Evolutionary conservation across 495 filamentous ascomycete species (phyloP).

Genomic region (Annulohypoxylon moriforme): DNA sequence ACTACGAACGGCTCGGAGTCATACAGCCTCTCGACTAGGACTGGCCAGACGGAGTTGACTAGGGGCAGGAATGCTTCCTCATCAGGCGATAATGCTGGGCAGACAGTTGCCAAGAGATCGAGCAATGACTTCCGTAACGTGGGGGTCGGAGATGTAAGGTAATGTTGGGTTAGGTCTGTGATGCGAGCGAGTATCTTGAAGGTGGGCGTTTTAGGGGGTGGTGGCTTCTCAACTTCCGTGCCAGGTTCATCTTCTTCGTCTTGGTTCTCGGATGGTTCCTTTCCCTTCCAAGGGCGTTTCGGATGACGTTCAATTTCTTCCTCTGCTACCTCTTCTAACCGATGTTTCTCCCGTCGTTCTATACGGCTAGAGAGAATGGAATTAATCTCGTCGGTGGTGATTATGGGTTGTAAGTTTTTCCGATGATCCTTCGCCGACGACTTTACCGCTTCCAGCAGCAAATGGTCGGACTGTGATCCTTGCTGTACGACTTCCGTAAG

Average conservation of each 20-base stretch:
- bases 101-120: slow-evolving; percentile 74
- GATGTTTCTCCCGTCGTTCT: slow-evolving; percentile 50
- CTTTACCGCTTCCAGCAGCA: slow-evolving; percentile 55
- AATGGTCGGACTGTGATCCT: slow-evolving; percentile 71
- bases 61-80: slow-evolving; percentile 87
- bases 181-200: slow-evolving; percentile 76
- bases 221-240: slow-evolving; percentile 56
- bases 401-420: slow-evolving; percentile 44
- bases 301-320: slow-evolving; percentile 48
- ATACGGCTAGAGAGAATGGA: slow-evolving; percentile 49
- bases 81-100: slow-evolving; percentile 74
- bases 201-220: slow-evolving; percentile 61
- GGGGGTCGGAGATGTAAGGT: slow-evolving; percentile 85
- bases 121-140: slow-evolving; percentile 81
- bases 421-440: slow-evolving; percentile 52
- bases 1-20: slow-evolving; percentile 82
- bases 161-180: slow-evolving; percentile 77
- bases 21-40: slow-evolving; percentile 74
- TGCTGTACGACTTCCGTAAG: slow-evolving; percentile 84
- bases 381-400: slow-evolving; percentile 48
- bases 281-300: slow-evolving; percentile 54
- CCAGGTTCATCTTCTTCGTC: slow-evolving; percentile 31
- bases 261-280: slow-evolving; percentile 20
- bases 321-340: slow-evolving; percentile 48
- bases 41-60: slow-evolving; percentile 89